These are phyloP conservation scores for Nitzschia inconspicua DNA, from an alignment of 108 stramenopile genomes.

Conservation along the genomic window DNA sequence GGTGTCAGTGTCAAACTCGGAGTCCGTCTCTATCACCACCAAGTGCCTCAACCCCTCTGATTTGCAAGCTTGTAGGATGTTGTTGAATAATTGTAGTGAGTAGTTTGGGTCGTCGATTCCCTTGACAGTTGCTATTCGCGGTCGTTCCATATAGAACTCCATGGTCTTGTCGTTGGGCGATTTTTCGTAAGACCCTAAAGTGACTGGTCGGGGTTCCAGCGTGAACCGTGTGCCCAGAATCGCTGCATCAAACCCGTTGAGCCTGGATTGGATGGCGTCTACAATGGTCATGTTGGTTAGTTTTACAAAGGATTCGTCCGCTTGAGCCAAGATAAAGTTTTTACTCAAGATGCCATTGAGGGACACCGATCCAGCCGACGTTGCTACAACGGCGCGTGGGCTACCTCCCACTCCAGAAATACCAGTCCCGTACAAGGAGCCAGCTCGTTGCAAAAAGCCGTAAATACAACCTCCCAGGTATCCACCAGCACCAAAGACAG, in stretches of 20 bases:
- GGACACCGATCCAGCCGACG: conserved; percentile 37
- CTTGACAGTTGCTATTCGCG: conserved; percentile 12
- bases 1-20: conserved; percentile 18
- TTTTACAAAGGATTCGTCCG: conserved; percentile 64
- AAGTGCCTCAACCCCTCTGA: conserved; percentile 46
- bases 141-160: conserved; percentile 74
- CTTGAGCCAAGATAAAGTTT: conserved; percentile 65
- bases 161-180: conserved; percentile 73
- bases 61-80: conserved; percentile 48
- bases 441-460: conserved; percentile 77
- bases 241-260: conserved; percentile 58
- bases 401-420: conserved; percentile 40
- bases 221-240: conserved; percentile 55
- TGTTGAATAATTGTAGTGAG: conserved; percentile 31
- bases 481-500: conserved; percentile 75
- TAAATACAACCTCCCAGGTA: conserved; percentile 63
- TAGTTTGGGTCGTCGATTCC: conserved; percentile 17
- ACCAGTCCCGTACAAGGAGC: conserved; percentile 73
- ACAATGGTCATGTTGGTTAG: conserved; percentile 50
- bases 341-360: conserved; percentile 56
- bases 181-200: conserved; percentile 60
- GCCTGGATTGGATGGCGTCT: conserved; percentile 40
- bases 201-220: conserved; percentile 55
- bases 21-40: conserved; percentile 59
- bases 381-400: conserved; percentile 60